Evolutionary conservation across 2,329 filamentous ascomycete genomes (phyloP), one percentile per base, ranked within the genome.

Genomic region (Ascomycota sp.): DNA sequence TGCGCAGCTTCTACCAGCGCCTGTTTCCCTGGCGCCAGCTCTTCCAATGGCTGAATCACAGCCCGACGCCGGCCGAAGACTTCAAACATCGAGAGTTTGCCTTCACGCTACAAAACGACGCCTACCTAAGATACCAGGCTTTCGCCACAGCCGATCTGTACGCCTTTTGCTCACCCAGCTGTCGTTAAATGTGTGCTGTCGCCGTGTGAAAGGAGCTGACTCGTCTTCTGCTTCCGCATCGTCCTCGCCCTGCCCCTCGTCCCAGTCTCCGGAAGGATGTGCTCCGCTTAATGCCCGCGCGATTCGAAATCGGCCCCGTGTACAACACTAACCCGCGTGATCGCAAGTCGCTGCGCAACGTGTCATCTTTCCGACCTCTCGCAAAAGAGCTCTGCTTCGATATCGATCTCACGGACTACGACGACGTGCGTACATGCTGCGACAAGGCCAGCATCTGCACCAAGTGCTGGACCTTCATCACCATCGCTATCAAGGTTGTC

Each of bases 371-470:
- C 57, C 77, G 75, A 38, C 86, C 89, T 0, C 52, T 94, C 21
- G 68, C 79, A 32, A 98, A 98, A 51, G 89, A 98, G 51, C 60
- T 98, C 24, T 93, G 93, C 43, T 95, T 98, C 52, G 89, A 98
- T 75, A 95, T 98, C 44, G 89, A 98, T 67, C 68, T 98, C 68
- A 95, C 89, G 32, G 89, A 95, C 56, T 98, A 98, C 54, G 89
- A 98, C 49, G 82, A 92, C 39, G 80, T 98, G 38, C 75, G 89
- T 41, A 94, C 85, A 20, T 98, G 89, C 56, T 98, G 89, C 50
- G 73, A 75, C 43, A 85, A 86, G 48, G 82, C 86, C 7, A 91
- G 80, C 41, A 95, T 98, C 39, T 98, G 89, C 51, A 65, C 63
- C 39, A 89, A 85, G 49, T 98, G 89, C 57, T 98, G 89, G 89